Percentiles rank a stretch among this genome's conserved stretches.
Conservation (phyloP, 257 asterid species). For the Sherardia arvensis region DNA sequence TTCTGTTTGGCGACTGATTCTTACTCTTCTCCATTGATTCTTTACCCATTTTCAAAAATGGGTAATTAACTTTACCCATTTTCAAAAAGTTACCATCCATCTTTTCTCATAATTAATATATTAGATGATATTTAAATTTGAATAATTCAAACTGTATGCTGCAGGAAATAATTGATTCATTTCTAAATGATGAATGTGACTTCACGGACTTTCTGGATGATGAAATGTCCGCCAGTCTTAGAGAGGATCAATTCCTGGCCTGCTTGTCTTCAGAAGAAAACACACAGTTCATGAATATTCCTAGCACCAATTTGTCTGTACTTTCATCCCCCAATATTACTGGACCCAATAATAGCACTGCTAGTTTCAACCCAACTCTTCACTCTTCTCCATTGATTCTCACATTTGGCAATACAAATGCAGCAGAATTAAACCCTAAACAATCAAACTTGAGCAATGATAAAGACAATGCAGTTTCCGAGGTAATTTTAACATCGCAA, state of each 20-base stretch:
- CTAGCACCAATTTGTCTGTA: neutral
- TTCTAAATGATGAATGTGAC: constrained; percentile 14
- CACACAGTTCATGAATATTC: neutral
- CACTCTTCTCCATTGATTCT: neutral
- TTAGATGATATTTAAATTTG: neutral
- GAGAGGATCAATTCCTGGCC: constrained; percentile 2
- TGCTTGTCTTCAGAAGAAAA: neutral
- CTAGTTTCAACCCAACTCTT: neutral
- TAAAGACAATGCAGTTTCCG: constrained; percentile 5
- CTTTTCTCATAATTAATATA: no score
- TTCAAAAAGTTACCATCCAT: neutral
- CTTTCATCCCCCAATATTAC: neutral
- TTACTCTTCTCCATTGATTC: no score
- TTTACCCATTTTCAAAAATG: no score
- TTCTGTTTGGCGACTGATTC: no score
- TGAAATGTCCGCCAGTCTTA: neutral
- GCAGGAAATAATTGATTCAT: constrained; percentile 18
- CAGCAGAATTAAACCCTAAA: constrained; percentile 3
- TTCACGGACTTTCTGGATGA: constrained; percentile 12
- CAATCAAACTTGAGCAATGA: neutral
- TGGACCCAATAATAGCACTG: no score
- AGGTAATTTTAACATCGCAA: neutral
- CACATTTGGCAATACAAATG: constrained; percentile 11
- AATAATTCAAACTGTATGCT: neutral
- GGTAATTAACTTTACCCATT: neutral